Percentiles rank a stretch among this genome's conserved stretches.
phyloP scores from a whole-genome alignment of 2,329 filamentous ascomycete genomes.

The Hirsutella rhossiliensis region DNA sequence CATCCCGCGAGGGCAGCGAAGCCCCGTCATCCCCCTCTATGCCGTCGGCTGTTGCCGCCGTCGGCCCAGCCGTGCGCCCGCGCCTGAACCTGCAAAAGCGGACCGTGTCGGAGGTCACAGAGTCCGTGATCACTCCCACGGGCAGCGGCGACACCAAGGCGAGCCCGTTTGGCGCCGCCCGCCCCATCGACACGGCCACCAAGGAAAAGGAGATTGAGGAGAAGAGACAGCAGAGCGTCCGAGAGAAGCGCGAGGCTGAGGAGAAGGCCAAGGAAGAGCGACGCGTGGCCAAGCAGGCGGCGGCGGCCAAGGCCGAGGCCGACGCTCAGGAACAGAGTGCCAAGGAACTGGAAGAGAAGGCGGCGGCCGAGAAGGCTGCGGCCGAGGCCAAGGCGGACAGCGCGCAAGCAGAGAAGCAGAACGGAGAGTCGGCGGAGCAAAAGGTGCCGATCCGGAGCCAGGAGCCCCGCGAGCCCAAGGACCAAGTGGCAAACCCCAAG shows the following conservation, averaged over 20 bases:
- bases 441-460: slow-evolving; percentile 29
- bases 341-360: slow-evolving; percentile 13
- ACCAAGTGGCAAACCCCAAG: slow-evolving; percentile 33
- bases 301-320: slow-evolving; percentile 33
- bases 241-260: slow-evolving; percentile 77
- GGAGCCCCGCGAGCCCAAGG: slow-evolving; percentile 28
- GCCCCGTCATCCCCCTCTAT: slow-evolving; percentile 65
- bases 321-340: slow-evolving; percentile 22
- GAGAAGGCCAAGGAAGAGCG: slow-evolving; percentile 74
- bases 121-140: slow-evolving; percentile 36
- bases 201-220: slow-evolving; percentile 86
- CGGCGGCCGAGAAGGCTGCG: slow-evolving; percentile 12
- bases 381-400: slow-evolving; percentile 18
- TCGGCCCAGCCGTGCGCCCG: slow-evolving; percentile 51
- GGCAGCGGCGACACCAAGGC: slow-evolving; percentile 61
- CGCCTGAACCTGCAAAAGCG: slow-evolving; percentile 83
- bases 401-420: slow-evolving; percentile 10
- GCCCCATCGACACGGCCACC: slow-evolving; percentile 85
- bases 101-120: slow-evolving; percentile 65
- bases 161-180: slow-evolving; percentile 86
- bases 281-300: slow-evolving; percentile 46
- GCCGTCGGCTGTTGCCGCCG: slow-evolving; percentile 31
- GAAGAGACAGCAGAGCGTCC: slow-evolving; percentile 61
- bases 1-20: slow-evolving; percentile 55
- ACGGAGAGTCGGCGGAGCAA: slow-evolving; percentile 31